Evolutionary conservation across 768 basidiomycete genomes (phyloP).

Genomic region (Chalciporus sphaerocephalus): DNA sequence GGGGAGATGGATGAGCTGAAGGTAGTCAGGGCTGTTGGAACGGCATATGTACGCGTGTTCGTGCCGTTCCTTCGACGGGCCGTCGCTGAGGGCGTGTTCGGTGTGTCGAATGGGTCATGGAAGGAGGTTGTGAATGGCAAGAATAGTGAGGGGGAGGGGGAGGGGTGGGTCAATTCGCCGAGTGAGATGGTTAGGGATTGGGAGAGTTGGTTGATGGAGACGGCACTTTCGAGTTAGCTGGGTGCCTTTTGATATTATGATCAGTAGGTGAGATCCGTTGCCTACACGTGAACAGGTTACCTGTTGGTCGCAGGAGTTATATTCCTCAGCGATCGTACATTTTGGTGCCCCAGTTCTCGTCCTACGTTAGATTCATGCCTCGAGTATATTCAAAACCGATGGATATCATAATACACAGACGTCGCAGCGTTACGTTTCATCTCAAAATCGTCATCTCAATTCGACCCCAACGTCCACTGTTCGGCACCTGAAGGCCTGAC

Average conservation of each 20-base stretch:
- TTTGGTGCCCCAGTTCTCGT: too few relatives aligned
- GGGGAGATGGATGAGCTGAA: constrained; percentile 33
- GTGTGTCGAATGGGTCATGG: constrained; percentile 25
- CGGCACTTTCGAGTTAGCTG: background rate
- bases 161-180: constrained; percentile 3
- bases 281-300: too few relatives aligned
- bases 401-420: background rate
- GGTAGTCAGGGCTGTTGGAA: constrained; percentile 47
- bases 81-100: constrained; percentile 73
- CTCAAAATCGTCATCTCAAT: background rate
- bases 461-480: background rate
- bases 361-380: background rate
- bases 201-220: constrained; percentile 29
- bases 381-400: background rate
- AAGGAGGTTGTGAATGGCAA: background rate
- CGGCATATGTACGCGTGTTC: constrained; percentile 56
- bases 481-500: background rate
- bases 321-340: too few relatives aligned
- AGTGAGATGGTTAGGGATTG: constrained; percentile 16
- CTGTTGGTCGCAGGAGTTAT: too few relatives aligned
- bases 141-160: background rate
- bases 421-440: background rate
- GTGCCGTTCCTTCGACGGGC: constrained; percentile 71
- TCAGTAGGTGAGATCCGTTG: too few relatives aligned
- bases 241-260: too few relatives aligned